phyloP scores from a whole-genome alignment of 805 yeast genomes.

The Ogataea methanolica region DNA sequence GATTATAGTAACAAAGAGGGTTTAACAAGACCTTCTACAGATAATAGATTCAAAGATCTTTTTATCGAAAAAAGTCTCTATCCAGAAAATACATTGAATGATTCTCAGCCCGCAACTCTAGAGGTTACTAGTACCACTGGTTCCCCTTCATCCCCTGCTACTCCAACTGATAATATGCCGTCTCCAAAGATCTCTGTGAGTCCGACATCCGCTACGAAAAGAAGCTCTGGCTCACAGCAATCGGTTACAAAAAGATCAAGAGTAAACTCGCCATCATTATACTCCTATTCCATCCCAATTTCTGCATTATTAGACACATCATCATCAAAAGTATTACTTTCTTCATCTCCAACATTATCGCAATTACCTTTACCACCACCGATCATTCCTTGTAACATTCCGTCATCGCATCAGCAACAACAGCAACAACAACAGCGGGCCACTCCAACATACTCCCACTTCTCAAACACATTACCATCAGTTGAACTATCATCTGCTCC shows the following conservation, averaged over 20 bases:
- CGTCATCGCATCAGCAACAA: neutral
- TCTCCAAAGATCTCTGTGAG: no score
- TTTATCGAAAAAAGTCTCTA: constrained; percentile 16
- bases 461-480: no score
- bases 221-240: neutral
- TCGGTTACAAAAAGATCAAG: neutral
- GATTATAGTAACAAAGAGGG: constrained; percentile 3
- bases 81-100: constrained; percentile 11
- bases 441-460: neutral
- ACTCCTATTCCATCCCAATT: neutral
- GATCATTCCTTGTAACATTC: neutral
- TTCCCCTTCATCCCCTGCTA: no score
- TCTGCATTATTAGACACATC: neutral
- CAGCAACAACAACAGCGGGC: neutral
- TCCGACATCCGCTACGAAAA: neutral
- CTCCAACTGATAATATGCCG: no score
- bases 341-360: neutral
- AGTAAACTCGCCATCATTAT: neutral
- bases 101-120: neutral
- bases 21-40: constrained; percentile 41
- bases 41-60: constrained; percentile 31
- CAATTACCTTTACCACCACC: neutral
- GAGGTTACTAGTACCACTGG: neutral
- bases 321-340: neutral
- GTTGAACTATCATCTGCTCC: no score